Evolutionary conservation across 2,329 filamentous ascomycete genomes (phyloP).

Genomic region (Beauveria scarabaeidicola): DNA sequence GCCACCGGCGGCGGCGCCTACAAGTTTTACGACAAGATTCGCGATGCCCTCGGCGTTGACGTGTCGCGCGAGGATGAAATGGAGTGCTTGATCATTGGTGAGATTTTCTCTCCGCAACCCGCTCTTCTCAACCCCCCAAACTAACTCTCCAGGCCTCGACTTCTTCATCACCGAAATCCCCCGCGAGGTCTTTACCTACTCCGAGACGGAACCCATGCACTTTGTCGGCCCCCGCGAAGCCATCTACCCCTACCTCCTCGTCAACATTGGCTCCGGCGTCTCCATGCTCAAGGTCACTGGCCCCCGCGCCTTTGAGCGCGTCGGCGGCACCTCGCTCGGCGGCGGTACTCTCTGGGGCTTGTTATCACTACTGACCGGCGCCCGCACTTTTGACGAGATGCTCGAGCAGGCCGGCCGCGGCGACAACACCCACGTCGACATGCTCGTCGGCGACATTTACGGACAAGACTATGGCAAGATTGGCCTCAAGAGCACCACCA

Average conservation of each 20-base stretch:
- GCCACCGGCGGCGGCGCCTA: constrained; percentile 93
- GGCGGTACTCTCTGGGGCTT: constrained; percentile 98
- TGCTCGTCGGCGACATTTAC: constrained; percentile 97
- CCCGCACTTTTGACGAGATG: constrained; percentile 96
- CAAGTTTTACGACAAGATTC: constrained; percentile 92
- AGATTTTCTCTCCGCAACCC: constrained; percentile 13
- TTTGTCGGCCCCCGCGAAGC: constrained; percentile 70
- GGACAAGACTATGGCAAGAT: constrained; percentile 94
- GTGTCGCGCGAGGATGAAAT: constrained; percentile 94
- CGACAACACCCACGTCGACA: constrained; percentile 88
- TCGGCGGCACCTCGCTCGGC: constrained; percentile 89
- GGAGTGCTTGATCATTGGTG: constrained; percentile 94
- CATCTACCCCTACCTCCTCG: constrained; percentile 92
- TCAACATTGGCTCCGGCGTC: constrained; percentile 96
- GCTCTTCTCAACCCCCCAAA: background rate
- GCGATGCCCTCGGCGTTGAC: constrained; percentile 73
- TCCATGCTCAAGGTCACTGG: constrained; percentile 96
- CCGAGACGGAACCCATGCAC: constrained; percentile 81
- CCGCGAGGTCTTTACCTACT: constrained; percentile 93
- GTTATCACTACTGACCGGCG: constrained; percentile 84
- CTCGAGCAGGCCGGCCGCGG: constrained; percentile 81
- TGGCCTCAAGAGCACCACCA: constrained; percentile 88
- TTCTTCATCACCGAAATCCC: constrained; percentile 99
- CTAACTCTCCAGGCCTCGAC: constrained; percentile 61
- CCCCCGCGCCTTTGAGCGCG: constrained; percentile 75